Conservation (phyloP, 2,329 filamentous ascomycete species). For the Aspergillus chevalieri region DNA sequence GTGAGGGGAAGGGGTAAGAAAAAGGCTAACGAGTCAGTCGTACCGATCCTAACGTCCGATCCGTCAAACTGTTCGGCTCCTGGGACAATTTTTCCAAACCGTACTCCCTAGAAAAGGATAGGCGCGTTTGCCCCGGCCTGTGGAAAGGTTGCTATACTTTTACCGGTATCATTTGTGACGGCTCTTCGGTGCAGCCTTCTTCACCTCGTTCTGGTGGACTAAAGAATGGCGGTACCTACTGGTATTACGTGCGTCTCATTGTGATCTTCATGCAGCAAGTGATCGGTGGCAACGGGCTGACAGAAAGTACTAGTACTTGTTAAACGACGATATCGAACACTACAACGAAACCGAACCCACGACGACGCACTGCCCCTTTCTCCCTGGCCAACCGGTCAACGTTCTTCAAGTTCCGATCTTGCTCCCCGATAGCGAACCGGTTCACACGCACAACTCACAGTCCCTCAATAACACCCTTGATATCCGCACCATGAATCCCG, state of each 20-base stretch:
- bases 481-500: conserved; percentile 69
- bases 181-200: conserved; percentile 49
- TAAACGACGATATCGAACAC: conserved; percentile 71
- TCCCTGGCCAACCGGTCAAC: conserved; percentile 85
- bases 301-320: conserved; percentile 60
- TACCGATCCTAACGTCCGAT: conserved; percentile 40
- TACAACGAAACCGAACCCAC: conserved; percentile 66
- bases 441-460: conserved; percentile 54
- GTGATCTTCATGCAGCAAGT: background rate
- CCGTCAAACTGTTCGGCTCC: conserved; percentile 77
- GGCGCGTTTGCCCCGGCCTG: conserved; percentile 63
- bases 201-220: conserved; percentile 67
- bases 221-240: conserved; percentile 89
- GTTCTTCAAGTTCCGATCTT: conserved; percentile 74
- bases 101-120: conserved; percentile 77
- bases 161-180: conserved; percentile 77
- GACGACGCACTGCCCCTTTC: conserved; percentile 73
- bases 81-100: conserved; percentile 87
- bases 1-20: background rate
- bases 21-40: conserved; percentile 13
- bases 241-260: conserved; percentile 72
- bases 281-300: background rate
- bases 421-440: conserved; percentile 38
- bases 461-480: conserved; percentile 37
- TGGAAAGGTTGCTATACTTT: conserved; percentile 89